Base-by-base conservation (phyloP, 495 filamentous ascomycete species). In the Penicillium antarcticum region DNA sequence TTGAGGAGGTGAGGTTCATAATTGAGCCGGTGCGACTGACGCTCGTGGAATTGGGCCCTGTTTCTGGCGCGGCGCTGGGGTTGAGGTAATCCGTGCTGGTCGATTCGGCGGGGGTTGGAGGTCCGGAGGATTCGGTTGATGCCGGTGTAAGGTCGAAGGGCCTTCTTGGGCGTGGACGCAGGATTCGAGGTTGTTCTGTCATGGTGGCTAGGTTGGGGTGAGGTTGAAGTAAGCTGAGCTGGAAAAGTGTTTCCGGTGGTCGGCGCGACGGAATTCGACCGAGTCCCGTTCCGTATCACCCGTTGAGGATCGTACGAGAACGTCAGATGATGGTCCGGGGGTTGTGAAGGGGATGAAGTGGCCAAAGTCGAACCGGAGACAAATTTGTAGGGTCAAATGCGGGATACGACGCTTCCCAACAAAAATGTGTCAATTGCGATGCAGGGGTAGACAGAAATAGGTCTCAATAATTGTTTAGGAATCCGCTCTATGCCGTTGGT, bases 1-100 rank as follows among this genome's bases (percentile, higher is more conserved):
- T 96, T 2, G 88, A 89, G 12, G 87, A 84, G 23, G 91, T 96
- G 44, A 97, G 80, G 65, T 96, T 95, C 58, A 92, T 78, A 23
- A 89, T 78, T 3, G 91, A 96, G 43, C 84, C 81, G 24, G 85
- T 86, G 45, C 87, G 81, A 63, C 78, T 84, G 36, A 76, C 68
- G 33, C 60, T 62, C 8, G 62, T 52, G 10, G 60, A 57, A 45
- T 60, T 55, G 23, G 69, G 61, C 36, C 60, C 62, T 18, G 58
- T 53, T 21, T 69, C 60, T 21, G 41, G 52, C 26, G 26, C 26
- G 14, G 33, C 32, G 29, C 68, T 65, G 32, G 67, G 61, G 26
- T 58, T 68, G 14, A 73, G 59, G 1, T 64, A 56, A 13, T 72
- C 68, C 17, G 63, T 38, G 26, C 67, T 68, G 32, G 67, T 55